Percentiles rank a stretch among this genome's conserved stretches.
These are phyloP conservation scores for Sicyos baderoa DNA, from an alignment of 306 rosid species.

Conservation along the genomic window DNA sequence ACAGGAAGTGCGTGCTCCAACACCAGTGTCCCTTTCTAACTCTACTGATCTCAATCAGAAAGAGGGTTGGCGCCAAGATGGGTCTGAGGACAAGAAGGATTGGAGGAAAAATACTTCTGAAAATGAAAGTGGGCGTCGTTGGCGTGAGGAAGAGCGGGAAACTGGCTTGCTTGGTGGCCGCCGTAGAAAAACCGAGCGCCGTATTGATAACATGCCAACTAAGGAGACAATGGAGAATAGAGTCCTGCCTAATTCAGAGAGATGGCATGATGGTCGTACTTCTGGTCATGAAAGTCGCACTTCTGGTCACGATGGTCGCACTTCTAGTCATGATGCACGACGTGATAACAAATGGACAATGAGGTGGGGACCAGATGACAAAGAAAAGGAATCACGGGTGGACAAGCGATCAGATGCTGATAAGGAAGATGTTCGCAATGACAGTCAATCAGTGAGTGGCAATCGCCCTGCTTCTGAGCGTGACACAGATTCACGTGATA, in stretches of 20 bases:
- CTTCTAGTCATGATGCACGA: constrained; percentile 36
- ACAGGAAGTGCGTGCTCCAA: constrained; percentile 44
- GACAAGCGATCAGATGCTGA: constrained; percentile 44
- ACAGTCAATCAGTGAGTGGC: constrained; percentile 33
- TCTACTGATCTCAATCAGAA: constrained; percentile 36
- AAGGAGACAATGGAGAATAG: constrained; percentile 42
- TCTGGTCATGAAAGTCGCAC: constrained; percentile 17
- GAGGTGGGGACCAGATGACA: constrained; percentile 61
- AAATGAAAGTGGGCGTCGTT: constrained; percentile 46
- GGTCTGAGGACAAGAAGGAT: constrained; percentile 44
- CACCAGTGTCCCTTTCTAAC: constrained; percentile 33
- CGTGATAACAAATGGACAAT: constrained; percentile 58
- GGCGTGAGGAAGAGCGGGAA: constrained; percentile 65
- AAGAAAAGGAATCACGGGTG: constrained; percentile 45
- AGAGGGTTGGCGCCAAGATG: constrained; percentile 54
- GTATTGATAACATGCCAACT: constrained; percentile 29
- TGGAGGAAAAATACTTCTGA: constrained; percentile 42
- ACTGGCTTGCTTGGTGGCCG: constrained; percentile 51
- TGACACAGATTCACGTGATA: constrained; percentile 49
- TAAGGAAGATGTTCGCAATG: constrained; percentile 40
- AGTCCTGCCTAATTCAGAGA: constrained; percentile 33
- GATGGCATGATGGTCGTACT: constrained; percentile 43
- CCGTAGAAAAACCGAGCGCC: constrained; percentile 50
- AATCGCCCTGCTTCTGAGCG: constrained; percentile 47
- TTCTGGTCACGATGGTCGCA: constrained; percentile 27